Conservation (phyloP, 1,284 basidiomycete genomes). For the Athelia psychrophila region DNA sequence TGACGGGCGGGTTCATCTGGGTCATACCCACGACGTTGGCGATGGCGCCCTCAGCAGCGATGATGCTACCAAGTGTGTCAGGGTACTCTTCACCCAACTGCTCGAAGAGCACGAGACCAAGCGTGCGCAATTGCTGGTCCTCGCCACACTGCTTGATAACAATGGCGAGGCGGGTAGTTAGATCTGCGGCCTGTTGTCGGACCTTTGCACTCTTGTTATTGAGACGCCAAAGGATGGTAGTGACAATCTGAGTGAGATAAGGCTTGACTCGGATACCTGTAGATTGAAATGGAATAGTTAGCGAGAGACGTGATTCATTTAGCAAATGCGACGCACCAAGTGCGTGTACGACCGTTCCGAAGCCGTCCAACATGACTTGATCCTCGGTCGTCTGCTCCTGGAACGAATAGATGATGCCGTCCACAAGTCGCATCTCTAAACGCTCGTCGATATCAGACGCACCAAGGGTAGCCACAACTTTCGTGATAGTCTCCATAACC, state of each 20-base stretch:
- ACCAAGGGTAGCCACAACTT: slow-evolving; percentile 90
- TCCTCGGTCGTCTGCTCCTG: slow-evolving; percentile 99
- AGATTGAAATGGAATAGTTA: background rate
- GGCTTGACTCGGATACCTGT: slow-evolving; percentile 94
- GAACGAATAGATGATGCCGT: slow-evolving; percentile 99
- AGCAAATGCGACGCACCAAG: slow-evolving; percentile 41
- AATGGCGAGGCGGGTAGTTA: slow-evolving; percentile 92
- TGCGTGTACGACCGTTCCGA: slow-evolving; percentile 95
- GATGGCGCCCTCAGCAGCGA: slow-evolving; percentile 96
- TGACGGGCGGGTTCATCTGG: slow-evolving; percentile 99
- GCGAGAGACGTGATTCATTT: background rate
- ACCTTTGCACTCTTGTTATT: slow-evolving; percentile 99
- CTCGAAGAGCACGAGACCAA: slow-evolving; percentile 96
- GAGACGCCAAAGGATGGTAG: slow-evolving; percentile 98
- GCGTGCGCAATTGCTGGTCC: slow-evolving; percentile 92
- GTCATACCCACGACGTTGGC: slow-evolving; percentile 99
- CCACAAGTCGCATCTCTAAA: slow-evolving; percentile 90
- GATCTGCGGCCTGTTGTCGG: slow-evolving; percentile 96
- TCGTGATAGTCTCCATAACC: slow-evolving; percentile 99
- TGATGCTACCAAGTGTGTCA: slow-evolving; percentile 97
- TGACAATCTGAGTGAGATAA: slow-evolving; percentile 98
- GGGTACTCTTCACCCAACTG: slow-evolving; percentile 99
- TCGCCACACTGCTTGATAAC: slow-evolving; percentile 99
- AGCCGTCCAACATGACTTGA: slow-evolving; percentile 98
- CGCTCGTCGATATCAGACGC: slow-evolving; percentile 97